Percentiles rank a stretch among this genome's conserved stretches.
These are phyloP conservation scores for Yamagishiella unicocca DNA, from an alignment of 139 green algal genomes.

Conservation along the genomic window DNA sequence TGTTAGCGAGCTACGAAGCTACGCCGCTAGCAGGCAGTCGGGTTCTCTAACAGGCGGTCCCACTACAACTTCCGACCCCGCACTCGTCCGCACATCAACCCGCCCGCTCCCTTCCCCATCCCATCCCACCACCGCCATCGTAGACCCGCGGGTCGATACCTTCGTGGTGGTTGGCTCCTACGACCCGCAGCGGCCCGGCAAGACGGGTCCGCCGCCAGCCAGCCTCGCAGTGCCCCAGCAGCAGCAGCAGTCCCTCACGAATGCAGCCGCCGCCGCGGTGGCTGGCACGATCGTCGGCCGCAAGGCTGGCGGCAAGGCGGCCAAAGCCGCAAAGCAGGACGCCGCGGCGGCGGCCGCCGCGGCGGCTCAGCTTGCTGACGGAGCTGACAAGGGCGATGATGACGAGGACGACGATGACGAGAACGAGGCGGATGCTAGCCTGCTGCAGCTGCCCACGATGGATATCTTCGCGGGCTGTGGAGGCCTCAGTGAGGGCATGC, in stretches of 20 bases:
- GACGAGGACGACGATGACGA: conserved; percentile 38
- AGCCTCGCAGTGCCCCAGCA: conserved; percentile 37
- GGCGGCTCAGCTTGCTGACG: background rate
- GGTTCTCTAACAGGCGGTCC: too few species aligned
- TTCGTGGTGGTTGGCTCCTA: conserved; percentile 67
- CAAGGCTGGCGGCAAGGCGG: conserved; percentile 54
- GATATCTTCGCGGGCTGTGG: conserved; percentile 98
- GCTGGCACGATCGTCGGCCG: conserved; percentile 35
- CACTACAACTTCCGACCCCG: too few species aligned
- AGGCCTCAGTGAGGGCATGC: conserved; percentile 94
- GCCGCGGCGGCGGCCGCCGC: conserved; percentile 49
- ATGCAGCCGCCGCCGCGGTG: conserved; percentile 48
- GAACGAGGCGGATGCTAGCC: background rate
- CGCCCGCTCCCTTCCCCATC: background rate
- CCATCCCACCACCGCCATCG: background rate
- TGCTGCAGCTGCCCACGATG: conserved; percentile 75
- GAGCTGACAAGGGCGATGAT: background rate
- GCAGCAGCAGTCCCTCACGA: too few species aligned
- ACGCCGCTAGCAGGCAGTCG: too few species aligned
- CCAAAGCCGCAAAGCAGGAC: conserved; percentile 19
- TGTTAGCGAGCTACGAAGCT: too few species aligned
- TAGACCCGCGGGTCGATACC: conserved; percentile 28
- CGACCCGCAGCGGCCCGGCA: conserved; percentile 58
- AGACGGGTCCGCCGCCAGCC: conserved; percentile 48
- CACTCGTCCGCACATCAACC: background rate